A percentile compares a stretch with the other conserved stretches of the same genome.
phyloP scores from a whole-genome alignment of 2,329 filamentous ascomycete genomes.

The Venturia asperata region DNA sequence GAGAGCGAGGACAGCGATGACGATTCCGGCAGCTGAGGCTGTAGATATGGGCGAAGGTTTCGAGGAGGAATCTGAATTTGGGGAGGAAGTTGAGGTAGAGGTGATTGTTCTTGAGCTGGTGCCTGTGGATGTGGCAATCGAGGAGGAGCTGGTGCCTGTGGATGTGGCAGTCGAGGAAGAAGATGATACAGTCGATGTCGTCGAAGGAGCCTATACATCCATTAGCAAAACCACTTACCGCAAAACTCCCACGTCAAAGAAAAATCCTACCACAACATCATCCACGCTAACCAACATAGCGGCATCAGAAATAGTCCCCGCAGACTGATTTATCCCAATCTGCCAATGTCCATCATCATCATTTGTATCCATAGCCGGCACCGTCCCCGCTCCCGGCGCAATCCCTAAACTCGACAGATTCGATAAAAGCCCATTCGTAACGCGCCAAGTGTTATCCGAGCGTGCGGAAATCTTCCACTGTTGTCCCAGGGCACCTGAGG shows the following conservation, averaged over 20 bases:
- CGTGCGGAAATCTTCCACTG: conserved; percentile 21
- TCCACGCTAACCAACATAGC: conserved; percentile 16
- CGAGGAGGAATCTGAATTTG: background rate
- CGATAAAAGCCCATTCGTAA: conserved; percentile 21
- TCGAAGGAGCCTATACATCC: too few species aligned
- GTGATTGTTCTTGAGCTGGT: conserved; percentile 13
- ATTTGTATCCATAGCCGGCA: conserved; percentile 21
- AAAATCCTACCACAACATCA: background rate
- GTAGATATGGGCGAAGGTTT: background rate
- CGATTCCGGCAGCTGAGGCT: background rate
- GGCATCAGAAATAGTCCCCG: conserved; percentile 8
- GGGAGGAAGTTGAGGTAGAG: background rate
- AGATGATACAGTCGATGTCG: background rate
- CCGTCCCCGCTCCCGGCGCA: background rate
- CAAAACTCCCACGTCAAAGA: background rate
- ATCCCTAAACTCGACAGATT: conserved; percentile 19
- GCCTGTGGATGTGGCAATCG: background rate
- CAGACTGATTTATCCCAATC: conserved; percentile 21
- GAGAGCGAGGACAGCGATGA: background rate
- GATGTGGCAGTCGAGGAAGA: background rate
- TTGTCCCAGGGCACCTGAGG: conserved; percentile 21
- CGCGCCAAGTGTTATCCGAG: background rate
- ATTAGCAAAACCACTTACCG: too few species aligned
- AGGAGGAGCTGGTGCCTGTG: background rate
- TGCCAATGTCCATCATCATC: conserved; percentile 20